Conservation (phyloP, 116 monocot genomes). For the Iris pallida region DNA sequence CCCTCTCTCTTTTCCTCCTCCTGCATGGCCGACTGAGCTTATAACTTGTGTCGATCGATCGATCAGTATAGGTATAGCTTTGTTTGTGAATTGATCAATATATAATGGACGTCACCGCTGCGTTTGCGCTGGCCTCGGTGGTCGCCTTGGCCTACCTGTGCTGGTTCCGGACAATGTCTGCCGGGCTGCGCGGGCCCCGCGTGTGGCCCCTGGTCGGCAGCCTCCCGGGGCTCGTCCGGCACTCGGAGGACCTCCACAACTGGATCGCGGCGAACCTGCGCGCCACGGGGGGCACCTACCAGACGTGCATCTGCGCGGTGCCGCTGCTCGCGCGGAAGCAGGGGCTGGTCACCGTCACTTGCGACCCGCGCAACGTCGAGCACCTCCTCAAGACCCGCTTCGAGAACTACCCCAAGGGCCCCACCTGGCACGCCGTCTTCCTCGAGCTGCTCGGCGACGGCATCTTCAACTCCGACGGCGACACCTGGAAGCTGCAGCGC, state of each 20-base stretch:
- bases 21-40: not conserved
- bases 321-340: slow-evolving; percentile 32
- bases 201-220: slow-evolving; percentile 45
- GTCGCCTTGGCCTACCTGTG: slow-evolving; percentile 14
- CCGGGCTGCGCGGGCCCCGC: slow-evolving; percentile 18
- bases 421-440: slow-evolving; percentile 39
- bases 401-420: slow-evolving; percentile 44
- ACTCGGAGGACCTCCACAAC: slow-evolving; percentile 32
- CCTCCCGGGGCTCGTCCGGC: slow-evolving; percentile 27
- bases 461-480: slow-evolving; percentile 42
- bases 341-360: slow-evolving; percentile 39
- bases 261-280: slow-evolving; percentile 38
- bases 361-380: slow-evolving; percentile 39
- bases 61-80: too few relatives aligned
- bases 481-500: slow-evolving; percentile 29
- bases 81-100: too few relatives aligned
- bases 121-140: not conserved
- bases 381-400: slow-evolving; percentile 34
- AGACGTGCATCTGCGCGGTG: slow-evolving; percentile 42
- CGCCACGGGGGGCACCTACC: slow-evolving; percentile 31
- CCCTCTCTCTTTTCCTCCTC: not conserved
- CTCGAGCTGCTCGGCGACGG: slow-evolving; percentile 34
- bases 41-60: not conserved
- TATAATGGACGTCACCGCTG: too few relatives aligned
- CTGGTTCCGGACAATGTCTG: slow-evolving; percentile 20